Conservation (phyloP, 2,329 filamentous ascomycete species). For the Juglanconis sp. region DNA sequence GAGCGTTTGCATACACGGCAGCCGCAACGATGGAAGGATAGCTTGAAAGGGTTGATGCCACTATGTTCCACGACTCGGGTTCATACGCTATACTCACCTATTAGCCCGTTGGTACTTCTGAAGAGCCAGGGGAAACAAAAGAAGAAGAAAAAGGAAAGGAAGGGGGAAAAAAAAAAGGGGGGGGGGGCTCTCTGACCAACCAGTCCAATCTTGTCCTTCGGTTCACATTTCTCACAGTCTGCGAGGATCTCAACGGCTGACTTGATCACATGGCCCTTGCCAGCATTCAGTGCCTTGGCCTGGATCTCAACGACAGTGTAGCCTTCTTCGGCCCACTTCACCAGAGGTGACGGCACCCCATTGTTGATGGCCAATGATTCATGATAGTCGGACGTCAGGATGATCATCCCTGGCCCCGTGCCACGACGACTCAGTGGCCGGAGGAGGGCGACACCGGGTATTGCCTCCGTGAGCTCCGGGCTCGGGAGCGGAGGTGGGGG, state of each 20-base stretch:
- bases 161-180: neutral
- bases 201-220: slow-evolving; percentile 16
- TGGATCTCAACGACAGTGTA: slow-evolving; percentile 19
- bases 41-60: slow-evolving; percentile 1
- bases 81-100: slow-evolving; percentile 10
- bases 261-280: neutral
- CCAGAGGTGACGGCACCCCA: slow-evolving; percentile 11
- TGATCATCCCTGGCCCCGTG: slow-evolving; percentile 25
- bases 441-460: slow-evolving; percentile 13
- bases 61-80: slow-evolving; percentile 8
- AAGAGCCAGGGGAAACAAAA: too few relatives aligned
- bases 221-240: slow-evolving; percentile 15
- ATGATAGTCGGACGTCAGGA: slow-evolving; percentile 19
- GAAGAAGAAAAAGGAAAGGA: too few relatives aligned
- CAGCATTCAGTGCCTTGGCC: slow-evolving; percentile 1
- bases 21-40: slow-evolving; percentile 11
- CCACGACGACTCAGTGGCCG: slow-evolving; percentile 26
- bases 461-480: slow-evolving; percentile 9
- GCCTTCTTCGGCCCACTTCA: slow-evolving; percentile 20
- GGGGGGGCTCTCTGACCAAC: slow-evolving; percentile 5
- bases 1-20: slow-evolving; percentile 13
- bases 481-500: slow-evolving; percentile 13
- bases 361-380: slow-evolving; percentile 10
- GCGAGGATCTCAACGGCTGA: slow-evolving; percentile 5
- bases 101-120: neutral